phyloP scores from a whole-genome alignment of 2,329 filamentous ascomycete species.

The Penicillium sumatraense region DNA sequence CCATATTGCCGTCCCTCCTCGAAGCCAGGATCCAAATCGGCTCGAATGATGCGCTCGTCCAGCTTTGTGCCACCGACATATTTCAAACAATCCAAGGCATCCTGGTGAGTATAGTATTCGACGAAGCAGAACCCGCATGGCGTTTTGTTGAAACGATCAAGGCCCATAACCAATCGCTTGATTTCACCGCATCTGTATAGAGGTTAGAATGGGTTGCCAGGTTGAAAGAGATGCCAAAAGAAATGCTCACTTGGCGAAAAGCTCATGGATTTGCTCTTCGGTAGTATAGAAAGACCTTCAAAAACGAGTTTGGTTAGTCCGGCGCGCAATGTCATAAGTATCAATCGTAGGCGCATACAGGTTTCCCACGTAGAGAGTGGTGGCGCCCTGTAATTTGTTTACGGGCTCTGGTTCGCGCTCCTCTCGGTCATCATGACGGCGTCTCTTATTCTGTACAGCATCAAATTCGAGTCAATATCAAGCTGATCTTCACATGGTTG shows the following conservation, averaged over 20 bases:
- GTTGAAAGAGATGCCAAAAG: not conserved
- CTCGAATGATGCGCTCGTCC: slow-evolving; percentile 94
- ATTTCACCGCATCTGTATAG: slow-evolving; percentile 78
- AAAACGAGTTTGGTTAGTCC: slow-evolving; percentile 10
- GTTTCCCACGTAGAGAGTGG: slow-evolving; percentile 97
- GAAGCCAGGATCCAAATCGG: slow-evolving; percentile 94
- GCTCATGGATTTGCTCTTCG: slow-evolving; percentile 97
- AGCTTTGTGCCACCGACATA: slow-evolving; percentile 98
- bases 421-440: slow-evolving; percentile 63
- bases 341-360: slow-evolving; percentile 62
- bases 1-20: slow-evolving; percentile 96
- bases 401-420: slow-evolving; percentile 65
- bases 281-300: slow-evolving; percentile 97
- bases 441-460: slow-evolving; percentile 69
- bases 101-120: slow-evolving; percentile 97
- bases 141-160: slow-evolving; percentile 96
- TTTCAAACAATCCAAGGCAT: slow-evolving; percentile 97
- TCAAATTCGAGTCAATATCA: not conserved
- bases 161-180: slow-evolving; percentile 96
- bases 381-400: slow-evolving; percentile 82
- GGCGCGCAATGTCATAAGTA: not conserved
- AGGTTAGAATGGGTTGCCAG: slow-evolving; percentile 22
- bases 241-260: slow-evolving; percentile 77
- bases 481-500: too few relatives aligned
- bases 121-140: slow-evolving; percentile 99